Evolutionary conservation across 768 basidiomycete species (phyloP).

Genomic region (Infundibulicybe gibba): DNA sequence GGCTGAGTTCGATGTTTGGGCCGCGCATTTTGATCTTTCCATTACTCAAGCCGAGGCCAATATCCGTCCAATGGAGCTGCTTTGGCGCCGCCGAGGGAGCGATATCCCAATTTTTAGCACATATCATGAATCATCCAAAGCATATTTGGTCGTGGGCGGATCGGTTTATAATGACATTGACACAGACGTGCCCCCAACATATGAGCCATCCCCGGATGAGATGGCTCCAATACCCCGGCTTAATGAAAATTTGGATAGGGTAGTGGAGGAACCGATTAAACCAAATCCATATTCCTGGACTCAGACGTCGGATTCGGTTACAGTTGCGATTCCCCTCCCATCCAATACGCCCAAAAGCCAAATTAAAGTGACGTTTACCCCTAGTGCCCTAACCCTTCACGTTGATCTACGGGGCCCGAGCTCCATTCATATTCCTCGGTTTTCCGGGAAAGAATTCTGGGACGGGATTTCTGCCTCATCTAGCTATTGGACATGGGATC

Average conservation of each 20-base stretch:
- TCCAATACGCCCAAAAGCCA: constrained; percentile 55
- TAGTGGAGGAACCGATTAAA: constrained; percentile 31
- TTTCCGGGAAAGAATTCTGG: constrained; percentile 70
- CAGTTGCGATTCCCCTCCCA: constrained; percentile 82
- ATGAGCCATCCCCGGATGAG: constrained; percentile 64
- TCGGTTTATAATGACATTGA: constrained; percentile 46
- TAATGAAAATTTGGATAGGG: constrained; percentile 50
- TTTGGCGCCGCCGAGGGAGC: constrained; percentile 70
- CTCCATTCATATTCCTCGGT: constrained; percentile 47
- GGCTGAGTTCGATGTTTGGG: constrained; percentile 65
- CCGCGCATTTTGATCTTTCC: constrained; percentile 44
- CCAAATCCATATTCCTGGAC: constrained; percentile 92
- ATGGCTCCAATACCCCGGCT: constrained; percentile 64
- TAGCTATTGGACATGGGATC: constrained; percentile 95
- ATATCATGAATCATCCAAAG: constrained; percentile 39
- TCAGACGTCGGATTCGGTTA: constrained; percentile 80
- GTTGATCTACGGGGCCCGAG: constrained; percentile 36
- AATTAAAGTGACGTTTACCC: constrained; percentile 67
- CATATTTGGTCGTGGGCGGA: constrained; percentile 58
- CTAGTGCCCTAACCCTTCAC: constrained; percentile 62
- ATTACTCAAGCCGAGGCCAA: constrained; percentile 20
- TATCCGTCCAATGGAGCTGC: constrained; percentile 39
- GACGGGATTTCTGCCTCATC: constrained; percentile 69
- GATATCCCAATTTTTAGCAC: constrained; percentile 63
- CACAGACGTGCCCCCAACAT: constrained; percentile 25